Base-by-base conservation (phyloP, 768 basidiomycete genomes). In the Suillus paluster region DNA sequence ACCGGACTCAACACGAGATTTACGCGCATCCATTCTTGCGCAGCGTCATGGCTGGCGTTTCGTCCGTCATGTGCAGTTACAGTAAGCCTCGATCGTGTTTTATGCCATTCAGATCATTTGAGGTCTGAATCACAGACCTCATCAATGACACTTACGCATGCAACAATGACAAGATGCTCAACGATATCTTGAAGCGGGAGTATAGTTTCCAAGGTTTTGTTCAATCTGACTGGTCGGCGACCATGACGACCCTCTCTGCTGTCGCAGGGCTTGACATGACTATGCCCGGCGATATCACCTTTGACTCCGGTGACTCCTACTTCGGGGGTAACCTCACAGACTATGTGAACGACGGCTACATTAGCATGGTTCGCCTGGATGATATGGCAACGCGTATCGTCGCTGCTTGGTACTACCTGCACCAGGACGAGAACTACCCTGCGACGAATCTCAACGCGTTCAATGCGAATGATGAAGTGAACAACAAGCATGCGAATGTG, bases 301-400 rank as follows among this genome's bases (percentile, higher is more conserved):
- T 85, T 67, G 66, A 73, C 65, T 82, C 82, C 21, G 75, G 77
- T 9, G 78, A 68, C 15, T 80, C 84, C 5, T 92, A 83, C 68
- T 92, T 86, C 64, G 88, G 89, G 23, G 75, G 69, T 2, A 91
- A 88, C 71, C 80, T 94, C 38, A 88, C 87, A 1, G 78, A 78
- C 27, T 87, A 81, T 55, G 91, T 95, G 19, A 75, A 82, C 55
- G 91, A 94, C 70, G 87, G 87, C 44, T 87, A 85, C 3, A 90
- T 95, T 55, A 81, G 89, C 0, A 78, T 82, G 64, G 70, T 79
- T 3, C 84, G 91, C 6, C 75, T 91, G 5, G 86, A 89, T 60
- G 93, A 95, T 70, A 93, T 94, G 91, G 92, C 90, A 6, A 87
- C 84, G 12, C 87, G 93, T 34, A 89, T 94, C 66, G 70, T 94